These are phyloP conservation scores for Colletotrichum tofieldiae DNA, from an alignment of 2,329 filamentous ascomycete genomes.

Conservation along the genomic window DNA sequence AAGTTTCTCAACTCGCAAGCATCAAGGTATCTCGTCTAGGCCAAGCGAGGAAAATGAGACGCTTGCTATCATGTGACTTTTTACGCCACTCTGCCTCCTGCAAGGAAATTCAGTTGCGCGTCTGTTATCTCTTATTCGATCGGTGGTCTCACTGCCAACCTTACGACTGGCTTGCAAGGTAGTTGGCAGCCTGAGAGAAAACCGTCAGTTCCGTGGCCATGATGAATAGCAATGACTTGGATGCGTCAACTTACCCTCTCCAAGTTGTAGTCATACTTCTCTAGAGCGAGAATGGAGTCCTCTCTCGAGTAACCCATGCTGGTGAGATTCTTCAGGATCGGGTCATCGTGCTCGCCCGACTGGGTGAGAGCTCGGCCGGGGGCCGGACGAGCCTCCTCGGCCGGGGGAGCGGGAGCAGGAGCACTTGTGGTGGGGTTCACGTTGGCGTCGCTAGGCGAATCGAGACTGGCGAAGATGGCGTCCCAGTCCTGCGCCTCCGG, in stretches of 20 bases:
- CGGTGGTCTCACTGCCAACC: constrained; percentile 5
- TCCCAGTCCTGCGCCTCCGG: constrained; percentile 87
- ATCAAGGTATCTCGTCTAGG: constrained; percentile 37
- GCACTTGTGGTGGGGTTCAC: constrained; percentile 44
- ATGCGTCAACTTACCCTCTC: constrained; percentile 79
- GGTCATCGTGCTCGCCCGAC: constrained; percentile 88
- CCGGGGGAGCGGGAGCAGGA: constrained; percentile 35
- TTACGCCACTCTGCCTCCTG: constrained; percentile 28
- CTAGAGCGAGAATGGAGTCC: constrained; percentile 84
- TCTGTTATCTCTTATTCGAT: constrained; percentile 6
- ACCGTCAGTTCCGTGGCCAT: background rate
- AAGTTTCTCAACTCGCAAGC: constrained; percentile 12
- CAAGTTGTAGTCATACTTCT: constrained; percentile 96
- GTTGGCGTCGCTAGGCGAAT: constrained; percentile 63
- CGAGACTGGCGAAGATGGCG: constrained; percentile 88
- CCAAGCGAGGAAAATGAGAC: constrained; percentile 24
- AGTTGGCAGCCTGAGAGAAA: constrained; percentile 66
- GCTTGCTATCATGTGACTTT: constrained; percentile 32
- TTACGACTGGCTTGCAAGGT: constrained; percentile 69
- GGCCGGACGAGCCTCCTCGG: constrained; percentile 46
- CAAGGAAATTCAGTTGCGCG: constrained; percentile 25
- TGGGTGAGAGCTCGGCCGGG: constrained; percentile 79
- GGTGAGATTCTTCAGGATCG: constrained; percentile 90
- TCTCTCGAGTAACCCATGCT: constrained; percentile 88
- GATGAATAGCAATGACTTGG: background rate